Conservation (phyloP, 768 basidiomycete species). For the Calocybe cyanea region DNA sequence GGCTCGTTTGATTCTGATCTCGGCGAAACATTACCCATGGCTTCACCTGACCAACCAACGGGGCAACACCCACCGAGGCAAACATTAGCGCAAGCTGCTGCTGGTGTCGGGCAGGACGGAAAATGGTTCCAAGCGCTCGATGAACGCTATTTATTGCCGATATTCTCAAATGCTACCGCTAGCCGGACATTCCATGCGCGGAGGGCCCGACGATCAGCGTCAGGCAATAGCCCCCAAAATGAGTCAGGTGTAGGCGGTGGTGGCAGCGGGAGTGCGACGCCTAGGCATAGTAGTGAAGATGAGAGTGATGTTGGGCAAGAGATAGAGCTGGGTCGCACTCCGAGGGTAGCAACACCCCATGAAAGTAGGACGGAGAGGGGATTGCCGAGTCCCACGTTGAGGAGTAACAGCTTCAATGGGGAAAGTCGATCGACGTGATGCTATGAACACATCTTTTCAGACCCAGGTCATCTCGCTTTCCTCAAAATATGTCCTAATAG, state of each 20-base stretch:
- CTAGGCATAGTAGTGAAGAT: conserved; percentile 35
- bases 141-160: conserved; percentile 87
- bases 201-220: conserved; percentile 49
- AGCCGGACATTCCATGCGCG: conserved; percentile 84
- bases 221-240: conserved; percentile 33
- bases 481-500: no score
- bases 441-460: no score
- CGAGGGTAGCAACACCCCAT: conserved; percentile 28
- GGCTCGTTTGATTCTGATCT: conserved; percentile 76
- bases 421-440: conserved; percentile 19
- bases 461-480: no score
- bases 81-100: conserved; percentile 14
- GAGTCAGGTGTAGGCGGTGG: conserved; percentile 24
- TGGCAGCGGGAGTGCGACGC: conserved; percentile 24
- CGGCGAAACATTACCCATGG: conserved; percentile 76
- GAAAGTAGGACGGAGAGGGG: conserved; percentile 62
- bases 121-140: conserved; percentile 97
- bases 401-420: conserved; percentile 25
- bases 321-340: conserved; percentile 36
- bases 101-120: conserved; percentile 60
- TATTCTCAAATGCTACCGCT: conserved; percentile 91
- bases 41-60: conserved; percentile 36
- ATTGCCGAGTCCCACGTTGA: conserved; percentile 58
- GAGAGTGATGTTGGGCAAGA: conserved; percentile 36
- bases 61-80: conserved; percentile 21